Evolutionary conservation across 306 rosid species (phyloP), one percentile per base, ranked within the genome.

Genomic region (Erythrophleum fordii): DNA sequence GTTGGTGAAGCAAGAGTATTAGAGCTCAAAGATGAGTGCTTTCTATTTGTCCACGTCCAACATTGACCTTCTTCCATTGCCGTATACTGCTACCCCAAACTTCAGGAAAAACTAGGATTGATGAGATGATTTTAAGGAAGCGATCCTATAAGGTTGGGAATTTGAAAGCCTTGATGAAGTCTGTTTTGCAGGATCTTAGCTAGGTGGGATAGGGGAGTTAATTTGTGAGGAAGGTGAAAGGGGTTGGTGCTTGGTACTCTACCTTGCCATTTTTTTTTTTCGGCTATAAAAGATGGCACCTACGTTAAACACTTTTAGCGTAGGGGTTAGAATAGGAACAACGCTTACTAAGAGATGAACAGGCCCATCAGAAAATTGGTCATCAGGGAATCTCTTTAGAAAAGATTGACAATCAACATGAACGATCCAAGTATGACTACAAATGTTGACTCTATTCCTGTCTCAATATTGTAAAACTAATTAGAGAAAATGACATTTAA

Each of bases 1-100:
- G 64, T 69, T 6, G 78, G 17, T 58, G 82, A 62, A 37, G 80
- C 61, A 46, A 72, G 44, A 60, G 0, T 20, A 7, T 45, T 80
- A 74, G 78, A 76, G 62, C 64, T 72, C 79, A 79, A 35, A 53
- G 73, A 59, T 59, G 66, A 67, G 66, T 75, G 46, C 79, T 91
- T 93, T 73, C 88, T 85, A 86, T 91, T 88, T 11, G 78, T 86
- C 92, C 92, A 86, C 79, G 76, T 85, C 87, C 83, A 85, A 60
- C 84, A 84, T 59, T 78, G 80, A 74, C 86, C 87, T 62, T 85
- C 75, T 79, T 91, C 92, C 97, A 90, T 92, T 71, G 26, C 20
- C 37, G 29, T 34, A n/a, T n/a, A 20, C 46, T 42, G 37, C 66
- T 5, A 5, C 42, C 42, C 26, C 35, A 59, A 25, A 12, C 37